Evolutionary conservation across 2,329 filamentous ascomycete species (phyloP).

Genomic region (Alternaria infectoria): DNA sequence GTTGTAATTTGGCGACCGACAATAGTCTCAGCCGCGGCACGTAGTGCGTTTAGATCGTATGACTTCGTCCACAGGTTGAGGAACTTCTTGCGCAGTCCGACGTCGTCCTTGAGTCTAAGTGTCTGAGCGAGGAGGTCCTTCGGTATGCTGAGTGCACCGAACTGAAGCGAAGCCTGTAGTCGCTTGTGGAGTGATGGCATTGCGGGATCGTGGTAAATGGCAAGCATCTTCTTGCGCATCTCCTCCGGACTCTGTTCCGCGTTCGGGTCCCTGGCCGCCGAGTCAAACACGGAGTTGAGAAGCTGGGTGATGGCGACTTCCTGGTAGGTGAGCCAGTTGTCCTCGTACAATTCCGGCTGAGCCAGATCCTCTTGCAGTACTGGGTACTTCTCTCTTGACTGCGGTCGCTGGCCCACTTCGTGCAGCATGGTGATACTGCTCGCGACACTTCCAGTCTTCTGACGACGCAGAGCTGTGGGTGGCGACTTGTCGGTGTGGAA

Average conservation of each 20-base stretch:
- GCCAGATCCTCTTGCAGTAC: constrained; percentile 61
- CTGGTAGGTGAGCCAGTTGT: constrained; percentile 67
- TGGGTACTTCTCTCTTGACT: constrained; percentile 54
- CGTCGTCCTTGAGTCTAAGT: constrained; percentile 59
- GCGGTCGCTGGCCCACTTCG: constrained; percentile 37
- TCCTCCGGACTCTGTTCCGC: constrained; percentile 38
- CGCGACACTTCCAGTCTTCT: constrained; percentile 28
- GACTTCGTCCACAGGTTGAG: constrained; percentile 64
- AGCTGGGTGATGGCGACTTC: constrained; percentile 67
- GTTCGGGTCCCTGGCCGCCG: constrained; percentile 35
- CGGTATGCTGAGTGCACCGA: constrained; percentile 63
- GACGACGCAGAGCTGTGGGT: constrained; percentile 41
- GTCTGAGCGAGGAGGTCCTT: constrained; percentile 57
- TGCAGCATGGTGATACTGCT: constrained; percentile 44
- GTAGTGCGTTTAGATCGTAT: constrained; percentile 60
- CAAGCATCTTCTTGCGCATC: constrained; percentile 58
- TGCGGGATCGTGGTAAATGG: constrained; percentile 60
- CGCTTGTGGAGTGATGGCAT: constrained; percentile 62
- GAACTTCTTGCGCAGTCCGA: constrained; percentile 64
- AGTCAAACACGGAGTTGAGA: constrained; percentile 62
- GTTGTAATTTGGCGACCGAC: constrained; percentile 60
- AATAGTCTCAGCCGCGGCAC: constrained; percentile 63
- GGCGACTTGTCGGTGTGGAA: constrained; percentile 47
- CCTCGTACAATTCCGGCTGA: constrained; percentile 66
- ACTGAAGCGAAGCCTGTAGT: constrained; percentile 64